Conservation (phyloP, 1,284 basidiomycete species). For the Inonotus obliquus region DNA sequence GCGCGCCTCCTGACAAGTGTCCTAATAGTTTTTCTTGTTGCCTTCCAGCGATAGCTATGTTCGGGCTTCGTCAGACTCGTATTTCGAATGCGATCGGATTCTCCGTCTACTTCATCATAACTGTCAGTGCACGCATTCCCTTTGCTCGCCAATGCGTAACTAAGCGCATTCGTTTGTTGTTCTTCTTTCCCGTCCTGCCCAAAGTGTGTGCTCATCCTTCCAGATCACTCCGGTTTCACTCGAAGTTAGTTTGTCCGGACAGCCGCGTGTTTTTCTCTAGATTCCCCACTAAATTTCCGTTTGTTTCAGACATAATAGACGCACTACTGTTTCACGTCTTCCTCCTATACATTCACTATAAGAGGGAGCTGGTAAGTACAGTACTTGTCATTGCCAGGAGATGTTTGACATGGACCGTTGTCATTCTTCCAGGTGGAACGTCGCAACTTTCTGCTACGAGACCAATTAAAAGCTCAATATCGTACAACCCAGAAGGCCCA, state of each 20-base stretch:
- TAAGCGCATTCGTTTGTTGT: neutral
- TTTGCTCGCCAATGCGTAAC: no score
- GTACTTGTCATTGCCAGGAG: neutral
- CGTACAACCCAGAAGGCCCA: constrained; percentile 47
- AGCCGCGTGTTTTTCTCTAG: neutral
- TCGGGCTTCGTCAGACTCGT: constrained; percentile 26
- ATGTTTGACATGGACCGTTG: neutral
- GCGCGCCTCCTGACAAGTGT: neutral
- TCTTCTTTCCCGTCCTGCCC: no score
- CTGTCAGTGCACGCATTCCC: neutral
- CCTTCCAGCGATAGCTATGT: constrained; percentile 27
- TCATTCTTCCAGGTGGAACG: constrained; percentile 32
- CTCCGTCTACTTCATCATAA: constrained; percentile 22
- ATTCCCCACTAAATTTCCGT: neutral
- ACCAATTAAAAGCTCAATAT: constrained; percentile 44
- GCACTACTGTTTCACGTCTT: constrained; percentile 24
- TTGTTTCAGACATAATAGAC: constrained; percentile 11
- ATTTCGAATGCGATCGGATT: constrained; percentile 14
- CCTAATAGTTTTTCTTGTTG: constrained; percentile 5
- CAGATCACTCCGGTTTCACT: constrained; percentile 2
- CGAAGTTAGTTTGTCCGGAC: constrained; percentile 5
- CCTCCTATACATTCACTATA: constrained; percentile 31
- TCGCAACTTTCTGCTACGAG: constrained; percentile 44
- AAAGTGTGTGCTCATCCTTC: constrained; percentile 9
- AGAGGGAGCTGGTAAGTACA: constrained; percentile 27